phyloP scores from a whole-genome alignment of 768 basidiomycete species.

The Calocybe indica region DNA sequence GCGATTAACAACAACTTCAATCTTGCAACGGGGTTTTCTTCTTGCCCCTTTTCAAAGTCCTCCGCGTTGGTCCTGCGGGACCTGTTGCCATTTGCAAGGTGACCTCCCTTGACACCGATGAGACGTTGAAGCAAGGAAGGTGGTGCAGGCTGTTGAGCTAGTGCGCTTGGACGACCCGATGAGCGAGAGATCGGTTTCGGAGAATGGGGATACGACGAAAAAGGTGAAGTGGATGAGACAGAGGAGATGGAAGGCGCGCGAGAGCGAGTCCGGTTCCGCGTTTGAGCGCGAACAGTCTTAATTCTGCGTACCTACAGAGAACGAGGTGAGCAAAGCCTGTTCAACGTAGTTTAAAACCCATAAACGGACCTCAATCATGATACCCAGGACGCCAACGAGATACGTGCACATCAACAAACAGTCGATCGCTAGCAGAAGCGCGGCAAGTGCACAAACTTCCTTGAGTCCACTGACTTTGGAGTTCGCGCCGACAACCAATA shows the following conservation, averaged over 20 bases:
- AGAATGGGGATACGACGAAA: slow-evolving; percentile 2
- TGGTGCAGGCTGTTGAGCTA: slow-evolving; percentile 22
- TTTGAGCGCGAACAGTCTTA: slow-evolving; percentile 47
- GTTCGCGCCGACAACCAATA: slow-evolving; percentile 82
- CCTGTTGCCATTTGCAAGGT: too few species aligned
- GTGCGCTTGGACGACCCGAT: slow-evolving; percentile 20
- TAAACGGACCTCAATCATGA: slow-evolving; percentile 86
- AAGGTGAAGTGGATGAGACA: slow-evolving; percentile 5
- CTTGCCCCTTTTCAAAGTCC: slow-evolving; percentile 31
- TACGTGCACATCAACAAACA: slow-evolving; percentile 88
- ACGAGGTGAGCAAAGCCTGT: slow-evolving; percentile 7
- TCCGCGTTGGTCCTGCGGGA: slow-evolving; percentile 14
- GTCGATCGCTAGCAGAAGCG: slow-evolving; percentile 80
- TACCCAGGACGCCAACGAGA: slow-evolving; percentile 80
- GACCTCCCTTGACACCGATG: slow-evolving; percentile 24
- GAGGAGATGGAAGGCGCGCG: slow-evolving; percentile 28
- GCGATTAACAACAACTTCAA: slow-evolving; percentile 89
- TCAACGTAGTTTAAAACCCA: slow-evolving; percentile 2
- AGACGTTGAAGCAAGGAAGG: slow-evolving; percentile 8
- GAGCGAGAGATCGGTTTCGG: slow-evolving; percentile 5
- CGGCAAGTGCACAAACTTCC: slow-evolving; percentile 94
- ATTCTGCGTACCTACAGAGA: slow-evolving; percentile 60
- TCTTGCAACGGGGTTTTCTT: slow-evolving; percentile 78
- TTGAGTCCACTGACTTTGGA: slow-evolving; percentile 82
- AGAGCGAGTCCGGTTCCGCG: slow-evolving; percentile 22